These are phyloP conservation scores for Didymella keratinophila DNA, from an alignment of 2,329 filamentous ascomycete species.

Conservation along the genomic window DNA sequence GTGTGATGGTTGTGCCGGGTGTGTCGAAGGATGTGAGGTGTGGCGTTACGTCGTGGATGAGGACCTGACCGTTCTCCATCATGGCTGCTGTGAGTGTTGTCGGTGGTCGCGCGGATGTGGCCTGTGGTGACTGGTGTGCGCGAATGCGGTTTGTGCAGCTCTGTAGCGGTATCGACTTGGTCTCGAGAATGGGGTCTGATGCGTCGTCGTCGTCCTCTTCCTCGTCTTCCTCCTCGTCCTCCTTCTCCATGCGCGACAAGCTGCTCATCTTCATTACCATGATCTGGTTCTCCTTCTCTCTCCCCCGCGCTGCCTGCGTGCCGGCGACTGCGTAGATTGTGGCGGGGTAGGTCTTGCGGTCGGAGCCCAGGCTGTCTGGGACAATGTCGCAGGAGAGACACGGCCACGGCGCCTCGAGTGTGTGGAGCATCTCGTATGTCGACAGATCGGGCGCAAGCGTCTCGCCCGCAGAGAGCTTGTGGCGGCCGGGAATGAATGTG, in stretches of 20 bases:
- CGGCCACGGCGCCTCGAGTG: slow-evolving; percentile 92
- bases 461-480: slow-evolving; percentile 89
- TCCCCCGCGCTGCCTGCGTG: slow-evolving; percentile 82
- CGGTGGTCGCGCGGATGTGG: slow-evolving; percentile 73
- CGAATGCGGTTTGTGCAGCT: slow-evolving; percentile 95
- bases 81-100: slow-evolving; percentile 89
- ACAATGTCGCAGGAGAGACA: slow-evolving; percentile 96
- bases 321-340: slow-evolving; percentile 95
- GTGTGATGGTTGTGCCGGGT: slow-evolving; percentile 80
- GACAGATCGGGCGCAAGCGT: slow-evolving; percentile 88
- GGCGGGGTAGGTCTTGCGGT: slow-evolving; percentile 90
- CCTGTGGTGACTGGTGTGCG: slow-evolving; percentile 77
- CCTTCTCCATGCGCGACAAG: slow-evolving; percentile 83
- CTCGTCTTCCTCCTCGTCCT: slow-evolving; percentile 74
- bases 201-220: slow-evolving; percentile 61
- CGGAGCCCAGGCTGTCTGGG: slow-evolving; percentile 83
- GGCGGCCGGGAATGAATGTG: slow-evolving; percentile 94
- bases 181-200: slow-evolving; percentile 91
- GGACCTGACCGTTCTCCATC: slow-evolving; percentile 86
- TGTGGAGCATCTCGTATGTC: slow-evolving; percentile 98
- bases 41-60: slow-evolving; percentile 93
- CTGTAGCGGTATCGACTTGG: slow-evolving; percentile 82
- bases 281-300: slow-evolving; percentile 86
- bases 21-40: slow-evolving; percentile 90
- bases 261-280: slow-evolving; percentile 97